Percentiles rank a stretch among this genome's conserved stretches.
These are phyloP conservation scores for Lentinula boryana DNA, from an alignment of 768 basidiomycete species.

Conservation along the genomic window DNA sequence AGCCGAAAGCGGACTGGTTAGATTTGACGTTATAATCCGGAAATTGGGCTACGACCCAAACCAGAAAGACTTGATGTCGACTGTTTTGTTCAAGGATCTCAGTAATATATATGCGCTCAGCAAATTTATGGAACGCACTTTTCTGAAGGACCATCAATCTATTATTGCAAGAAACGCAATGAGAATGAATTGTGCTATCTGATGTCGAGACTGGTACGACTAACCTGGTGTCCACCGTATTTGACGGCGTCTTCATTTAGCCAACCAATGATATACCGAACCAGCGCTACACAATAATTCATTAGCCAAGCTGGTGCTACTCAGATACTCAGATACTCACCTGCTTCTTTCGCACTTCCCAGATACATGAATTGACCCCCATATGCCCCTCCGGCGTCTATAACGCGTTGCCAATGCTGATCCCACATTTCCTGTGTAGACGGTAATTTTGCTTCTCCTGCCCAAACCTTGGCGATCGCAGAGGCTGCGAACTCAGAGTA, in stretches of 20 bases:
- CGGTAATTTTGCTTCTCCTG: slow-evolving; percentile 27
- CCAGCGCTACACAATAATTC: slow-evolving; percentile 12
- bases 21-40: not conserved
- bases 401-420: slow-evolving; percentile 22
- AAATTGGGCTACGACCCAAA: not conserved
- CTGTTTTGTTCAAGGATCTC: not conserved
- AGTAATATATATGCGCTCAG: not conserved
- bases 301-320: not conserved
- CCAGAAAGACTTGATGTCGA: not conserved
- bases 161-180: not conserved
- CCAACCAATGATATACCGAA: slow-evolving; percentile 33
- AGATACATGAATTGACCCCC: slow-evolving; percentile 30
- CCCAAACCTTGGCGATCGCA: slow-evolving; percentile 32
- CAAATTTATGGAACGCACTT: not conserved
- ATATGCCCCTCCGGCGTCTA: slow-evolving; percentile 25
- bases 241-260: slow-evolving; percentile 31
- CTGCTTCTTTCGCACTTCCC: slow-evolving; percentile 21
- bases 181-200: not conserved
- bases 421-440: slow-evolving; percentile 25
- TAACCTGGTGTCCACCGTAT: slow-evolving; percentile 31
- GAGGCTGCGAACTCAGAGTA: slow-evolving; percentile 30
- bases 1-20: not conserved
- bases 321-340: slow-evolving; percentile 9
- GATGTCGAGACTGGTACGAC: not conserved
- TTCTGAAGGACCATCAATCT: slow-evolving; percentile 3